A percentile compares a stretch with the other conserved stretches of the same genome.
These are phyloP conservation scores for Eucalyptus guilfoylei DNA, from an alignment of 345 rosid genomes.

Conservation along the genomic window DNA sequence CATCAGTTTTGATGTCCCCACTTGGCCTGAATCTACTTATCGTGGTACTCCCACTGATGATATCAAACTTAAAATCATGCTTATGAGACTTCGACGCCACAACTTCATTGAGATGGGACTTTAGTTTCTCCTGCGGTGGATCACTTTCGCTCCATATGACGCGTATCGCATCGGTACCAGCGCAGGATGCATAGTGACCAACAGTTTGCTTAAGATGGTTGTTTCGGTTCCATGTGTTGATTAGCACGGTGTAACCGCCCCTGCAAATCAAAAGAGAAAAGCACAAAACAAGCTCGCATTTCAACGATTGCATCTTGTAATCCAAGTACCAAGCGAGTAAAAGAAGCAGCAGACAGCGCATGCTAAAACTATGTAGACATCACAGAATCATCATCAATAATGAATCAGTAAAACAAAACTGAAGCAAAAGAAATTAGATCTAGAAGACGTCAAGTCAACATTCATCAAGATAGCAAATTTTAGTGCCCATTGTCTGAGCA, in stretches of 20 bases:
- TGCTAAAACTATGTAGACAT: not conserved
- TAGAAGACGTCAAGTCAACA: not conserved
- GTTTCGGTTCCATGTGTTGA: slow-evolving; percentile 8
- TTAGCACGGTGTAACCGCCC: slow-evolving; percentile 7
- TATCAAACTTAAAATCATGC: not conserved
- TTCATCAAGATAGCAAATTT: not conserved
- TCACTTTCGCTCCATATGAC: slow-evolving; percentile 4
- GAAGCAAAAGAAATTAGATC: not conserved
- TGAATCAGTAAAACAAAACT: not conserved
- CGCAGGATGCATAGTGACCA: slow-evolving; percentile 7
- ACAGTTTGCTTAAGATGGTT: slow-evolving; percentile 3
- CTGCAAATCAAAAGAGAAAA: not conserved
- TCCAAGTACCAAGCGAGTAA: not conserved
- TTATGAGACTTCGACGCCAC: not conserved
- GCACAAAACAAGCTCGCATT: not conserved
- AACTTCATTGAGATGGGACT: not conserved
- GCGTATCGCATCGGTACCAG: not conserved
- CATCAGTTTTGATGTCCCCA: slow-evolving; percentile 6
- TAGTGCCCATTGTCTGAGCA: not conserved
- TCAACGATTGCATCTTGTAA: not conserved
- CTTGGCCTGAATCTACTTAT: slow-evolving; percentile 7
- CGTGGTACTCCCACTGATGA: not conserved
- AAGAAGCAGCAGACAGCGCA: not conserved
- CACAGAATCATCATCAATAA: not conserved
- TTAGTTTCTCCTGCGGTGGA: not conserved